phyloP scores from a whole-genome alignment of 2,329 filamentous ascomycete genomes.

The Verticillium longisporum region DNA sequence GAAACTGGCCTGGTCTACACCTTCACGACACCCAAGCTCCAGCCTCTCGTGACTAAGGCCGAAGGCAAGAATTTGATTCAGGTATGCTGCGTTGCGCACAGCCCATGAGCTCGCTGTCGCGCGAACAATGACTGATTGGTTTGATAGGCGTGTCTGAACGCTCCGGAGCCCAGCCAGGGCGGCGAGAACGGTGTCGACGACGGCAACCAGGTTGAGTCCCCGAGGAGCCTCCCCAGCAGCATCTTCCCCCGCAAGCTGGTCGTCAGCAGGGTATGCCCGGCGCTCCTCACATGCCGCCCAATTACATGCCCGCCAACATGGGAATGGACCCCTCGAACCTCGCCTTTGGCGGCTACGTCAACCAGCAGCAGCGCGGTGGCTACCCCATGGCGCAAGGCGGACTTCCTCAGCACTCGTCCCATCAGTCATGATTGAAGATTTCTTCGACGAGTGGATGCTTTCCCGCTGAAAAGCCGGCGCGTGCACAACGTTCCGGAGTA shows the following conservation, averaged over 20 bases:
- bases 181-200: constrained; percentile 78
- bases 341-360: constrained; percentile 79
- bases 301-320: constrained; percentile 54
- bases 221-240: constrained; percentile 79
- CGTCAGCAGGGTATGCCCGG: constrained; percentile 60
- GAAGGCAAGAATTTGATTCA: constrained; percentile 99
- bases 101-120: background rate
- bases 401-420: constrained; percentile 77
- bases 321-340: constrained; percentile 70
- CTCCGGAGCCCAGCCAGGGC: constrained; percentile 78
- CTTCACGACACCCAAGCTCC: constrained; percentile 96
- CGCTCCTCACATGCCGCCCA: constrained; percentile 54
- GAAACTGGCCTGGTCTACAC: constrained; percentile 97
- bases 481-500: constrained; percentile 45
- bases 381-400: constrained; percentile 73
- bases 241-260: constrained; percentile 59
- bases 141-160: constrained; percentile 86
- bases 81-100: constrained; percentile 46
- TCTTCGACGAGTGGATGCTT: constrained; percentile 16
- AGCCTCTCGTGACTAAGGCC: constrained; percentile 95
- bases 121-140: background rate
- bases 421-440: constrained; percentile 55
- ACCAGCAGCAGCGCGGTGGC: constrained; percentile 64
- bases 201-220: constrained; percentile 73
- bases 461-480: constrained; percentile 46